Evolutionary conservation across 2,329 filamentous ascomycete species (phyloP).

Genomic region (Atkinsonella texensis): DNA sequence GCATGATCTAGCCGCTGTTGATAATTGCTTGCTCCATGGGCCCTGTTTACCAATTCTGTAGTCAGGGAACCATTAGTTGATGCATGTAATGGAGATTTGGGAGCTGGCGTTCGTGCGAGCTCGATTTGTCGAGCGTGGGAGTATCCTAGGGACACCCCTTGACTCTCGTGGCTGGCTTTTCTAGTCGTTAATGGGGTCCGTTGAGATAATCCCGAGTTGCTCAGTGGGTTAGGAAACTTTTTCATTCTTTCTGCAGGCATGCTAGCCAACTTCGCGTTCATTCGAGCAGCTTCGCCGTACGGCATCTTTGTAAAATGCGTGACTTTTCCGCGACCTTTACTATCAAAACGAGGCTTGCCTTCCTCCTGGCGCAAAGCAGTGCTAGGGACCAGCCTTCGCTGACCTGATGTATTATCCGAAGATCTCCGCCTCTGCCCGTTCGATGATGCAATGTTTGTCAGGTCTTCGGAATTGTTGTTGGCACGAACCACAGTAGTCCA

Average conservation of each 20-base stretch:
- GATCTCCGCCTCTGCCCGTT: neutral
- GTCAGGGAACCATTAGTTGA: neutral
- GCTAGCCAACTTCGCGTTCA: neutral
- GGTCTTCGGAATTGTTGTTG: neutral
- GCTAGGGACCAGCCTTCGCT: too few relatives aligned
- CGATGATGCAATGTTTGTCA: neutral
- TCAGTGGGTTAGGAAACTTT: neutral
- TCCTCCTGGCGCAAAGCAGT: too few relatives aligned
- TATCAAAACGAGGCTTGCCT: too few relatives aligned
- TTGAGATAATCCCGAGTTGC: neutral
- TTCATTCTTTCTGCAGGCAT: neutral
- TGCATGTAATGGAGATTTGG: neutral
- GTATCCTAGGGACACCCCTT: neutral
- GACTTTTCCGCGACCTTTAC: neutral
- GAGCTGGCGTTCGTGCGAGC: slow-evolving; percentile 5
- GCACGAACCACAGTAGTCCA: neutral
- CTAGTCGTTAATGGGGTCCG: neutral
- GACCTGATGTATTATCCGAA: too few relatives aligned
- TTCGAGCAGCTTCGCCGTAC: neutral
- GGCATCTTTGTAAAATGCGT: neutral
- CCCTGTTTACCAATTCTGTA: neutral
- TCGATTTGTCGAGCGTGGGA: slow-evolving; percentile 2
- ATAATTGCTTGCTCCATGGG: neutral
- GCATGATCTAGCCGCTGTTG: neutral
- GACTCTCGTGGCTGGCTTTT: neutral